Evolutionary conservation across 108 stramenopile species (phyloP), one percentile per base, ranked within the genome.

Genomic region (Discostella stelligeroides): DNA sequence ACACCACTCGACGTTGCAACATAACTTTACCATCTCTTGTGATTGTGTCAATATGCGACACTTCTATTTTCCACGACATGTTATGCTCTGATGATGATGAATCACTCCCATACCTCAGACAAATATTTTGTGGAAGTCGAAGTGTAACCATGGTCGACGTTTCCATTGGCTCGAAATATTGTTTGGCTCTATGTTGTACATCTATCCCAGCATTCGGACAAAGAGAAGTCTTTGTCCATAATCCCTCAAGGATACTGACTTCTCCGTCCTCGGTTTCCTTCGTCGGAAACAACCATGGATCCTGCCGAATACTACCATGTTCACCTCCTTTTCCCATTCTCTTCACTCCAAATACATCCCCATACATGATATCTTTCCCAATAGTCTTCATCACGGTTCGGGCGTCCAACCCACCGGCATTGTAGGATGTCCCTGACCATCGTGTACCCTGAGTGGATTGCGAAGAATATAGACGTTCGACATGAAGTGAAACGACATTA

Each of bases 321-420:
- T 68, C 66, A 20, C 20, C 48, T 37, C 56, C 43, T 39, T 58
- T 37, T 39, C 66, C 66, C 40, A 18, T 25, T 58, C 48, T 69
- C 68, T 69, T 76, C 7, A 65, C 68, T 30, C 54, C 63, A 65
- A 76, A 76, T 8, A 64, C 63, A 64, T 76, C 76, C 24, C 76
- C 76, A 47, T 70, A 59, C 50, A 60, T 47, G 20, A 76, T 76
- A n/a, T 77, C 66, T 47, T 67, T 74, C 23, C 91, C 91, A 51
- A 89, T 59, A 42, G 80, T 69, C 21, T 50, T 63, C 50, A 80
- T 64, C 4, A 92, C 91, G n/a, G 85, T 85, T 15, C 85, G 82
- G 23, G 84, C 88, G 77, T 92, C 91, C 29, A 92, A 58, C 45
- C 91, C 91, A 20, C 91, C 91, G 11, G 76, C 64, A 60, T 76